Base-by-base conservation (phyloP, 208 protist species). In the Sergeia podlipaevii region DNA sequence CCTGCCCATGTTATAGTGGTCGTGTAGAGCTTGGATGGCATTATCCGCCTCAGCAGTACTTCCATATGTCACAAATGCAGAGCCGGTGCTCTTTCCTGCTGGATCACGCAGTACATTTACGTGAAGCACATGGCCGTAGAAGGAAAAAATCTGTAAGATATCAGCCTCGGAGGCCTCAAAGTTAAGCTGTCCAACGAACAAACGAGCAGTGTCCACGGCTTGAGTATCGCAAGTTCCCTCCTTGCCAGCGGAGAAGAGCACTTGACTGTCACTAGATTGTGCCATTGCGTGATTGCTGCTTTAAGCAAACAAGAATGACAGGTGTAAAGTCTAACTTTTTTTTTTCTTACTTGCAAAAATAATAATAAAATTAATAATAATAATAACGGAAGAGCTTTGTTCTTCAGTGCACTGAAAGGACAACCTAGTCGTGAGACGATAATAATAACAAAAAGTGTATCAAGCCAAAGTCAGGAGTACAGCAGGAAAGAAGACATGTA, bases 161-260 rank as follows among this genome's bases (percentile, higher is more conserved):
- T 90, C 77, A 33, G 72, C 56, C 62, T 90, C 82, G 1, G 66
- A 79, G 32, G 77, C 74, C 21, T 86, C 74, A 43, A 81, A 86
- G 66, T 81, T 82, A 18, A 90, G 69, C 58, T 90, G 82, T 5
- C 77, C 77, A 8, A 90, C 76, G 63, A 85, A 90, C 11, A 90
- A 65, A 34, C 69, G 71, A 11, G 77, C 82, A 15, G 60, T 76
- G 36, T 53, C 56, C 41, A 10, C 45, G 27, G 46, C n/a, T 39
- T 6, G 23, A n/a, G n/a, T n/a, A n/a, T n/a, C n/a, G n/a, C n/a
- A n/a, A n/a, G n/a, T 39, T 39, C 34, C 15, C 13, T 39, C 34
- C 13, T n/a, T 39, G 34, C 34, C 2, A 42, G 47, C 46, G 7
- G 11, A 8, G n/a, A n/a, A n/a, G n/a, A n/a, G n/a, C n/a, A n/a